Evolutionary conservation across 208 protist species (phyloP).

Genomic region (Leishmania mexicana): DNA sequence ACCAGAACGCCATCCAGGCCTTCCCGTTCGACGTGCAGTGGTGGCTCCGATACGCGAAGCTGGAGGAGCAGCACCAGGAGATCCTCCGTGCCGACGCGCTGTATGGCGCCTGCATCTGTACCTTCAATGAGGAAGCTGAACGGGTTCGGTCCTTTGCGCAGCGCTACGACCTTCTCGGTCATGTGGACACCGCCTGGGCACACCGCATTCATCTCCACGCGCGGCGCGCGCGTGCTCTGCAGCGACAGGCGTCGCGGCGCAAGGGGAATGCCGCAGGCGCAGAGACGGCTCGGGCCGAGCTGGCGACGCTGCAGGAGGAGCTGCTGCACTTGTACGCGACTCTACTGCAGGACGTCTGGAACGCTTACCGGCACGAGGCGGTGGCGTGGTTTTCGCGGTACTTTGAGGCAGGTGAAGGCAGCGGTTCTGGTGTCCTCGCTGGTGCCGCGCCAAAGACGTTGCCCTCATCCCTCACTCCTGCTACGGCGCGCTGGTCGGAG

Average conservation of each 20-base stretch:
- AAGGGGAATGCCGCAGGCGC: conserved; percentile 12
- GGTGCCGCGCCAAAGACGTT: conserved; percentile 35
- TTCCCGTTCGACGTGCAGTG: conserved; percentile 58
- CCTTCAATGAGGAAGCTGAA: conserved; percentile 51
- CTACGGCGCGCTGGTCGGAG: conserved; percentile 67
- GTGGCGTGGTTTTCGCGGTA: conserved; percentile 53
- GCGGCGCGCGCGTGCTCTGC: conserved; percentile 30
- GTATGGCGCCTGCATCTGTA: conserved; percentile 49
- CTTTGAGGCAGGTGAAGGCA: conserved; percentile 30
- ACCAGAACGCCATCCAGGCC: conserved; percentile 65
- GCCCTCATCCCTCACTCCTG: conserved; percentile 52
- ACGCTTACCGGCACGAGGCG: conserved; percentile 75
- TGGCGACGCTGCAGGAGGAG: conserved; percentile 28
- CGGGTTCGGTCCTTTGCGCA: conserved; percentile 49
- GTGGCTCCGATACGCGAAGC: conserved; percentile 77
- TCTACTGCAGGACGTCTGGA: conserved; percentile 76
- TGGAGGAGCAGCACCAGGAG: conserved; percentile 74
- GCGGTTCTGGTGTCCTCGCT: conserved; percentile 28
- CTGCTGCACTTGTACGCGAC: conserved; percentile 45
- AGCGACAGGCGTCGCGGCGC: conserved; percentile 10
- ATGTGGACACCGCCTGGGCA: conserved; percentile 75
- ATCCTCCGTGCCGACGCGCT: conserved; percentile 60
- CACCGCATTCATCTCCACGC: conserved; percentile 58
- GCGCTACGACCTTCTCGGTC: conserved; percentile 72
- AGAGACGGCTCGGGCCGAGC: conserved; percentile 17